Base-by-base conservation (phyloP, 106 monocot species). In the Chionographis japonica region DNA sequence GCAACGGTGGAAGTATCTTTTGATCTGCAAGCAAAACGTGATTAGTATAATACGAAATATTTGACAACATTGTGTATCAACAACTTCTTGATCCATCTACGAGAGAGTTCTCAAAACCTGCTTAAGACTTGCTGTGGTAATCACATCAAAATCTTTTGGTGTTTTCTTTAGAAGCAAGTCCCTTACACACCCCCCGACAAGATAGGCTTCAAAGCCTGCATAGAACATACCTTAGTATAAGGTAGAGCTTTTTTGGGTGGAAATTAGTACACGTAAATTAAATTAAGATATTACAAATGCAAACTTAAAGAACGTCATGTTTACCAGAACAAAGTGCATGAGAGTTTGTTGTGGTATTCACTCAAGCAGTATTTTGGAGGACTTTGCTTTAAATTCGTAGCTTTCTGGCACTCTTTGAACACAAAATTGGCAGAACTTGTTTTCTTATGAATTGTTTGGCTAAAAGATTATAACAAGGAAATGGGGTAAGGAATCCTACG, bases 141-240 rank as follows among this genome's bases (percentile, higher is more conserved):
- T 77, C 9, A 97, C 76, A 75, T 97, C 97, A 79, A 89, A 97
- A 79, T 97, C 97, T 78, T 97, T 97, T 69, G 97, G 97, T 64
- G 61, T 79, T 72, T 80, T 84, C 55, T 80, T 82, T 72, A 97
- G 66, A 70, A 97, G 70, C 68, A 97, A 77, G 71, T 97, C 97
- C 64, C 97, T 86, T 14, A 97, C 92, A 79, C 97, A 97, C 18
- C 97, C 95, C 80, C 95, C 97, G 63, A 97, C 97, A 73, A 92
- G 86, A 83, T 92, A 97, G 17, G 92, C 86, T 68, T 73, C 80
- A 75, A 78, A 90, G 54, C 92, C 92, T 97, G 70, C 74, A 80
- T 16, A 60, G 19, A 55, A 65, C 38, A 74, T 64, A 59, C 54
- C 3, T 58, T 20, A 38, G 8, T 46, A 56, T 12, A 52, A 27